Percentiles rank a stretch among this genome's conserved stretches.
Evolutionary conservation across 2,329 filamentous ascomycete genomes (phyloP).

Genomic region (Ophiosphaerella herpotricha): DNA sequence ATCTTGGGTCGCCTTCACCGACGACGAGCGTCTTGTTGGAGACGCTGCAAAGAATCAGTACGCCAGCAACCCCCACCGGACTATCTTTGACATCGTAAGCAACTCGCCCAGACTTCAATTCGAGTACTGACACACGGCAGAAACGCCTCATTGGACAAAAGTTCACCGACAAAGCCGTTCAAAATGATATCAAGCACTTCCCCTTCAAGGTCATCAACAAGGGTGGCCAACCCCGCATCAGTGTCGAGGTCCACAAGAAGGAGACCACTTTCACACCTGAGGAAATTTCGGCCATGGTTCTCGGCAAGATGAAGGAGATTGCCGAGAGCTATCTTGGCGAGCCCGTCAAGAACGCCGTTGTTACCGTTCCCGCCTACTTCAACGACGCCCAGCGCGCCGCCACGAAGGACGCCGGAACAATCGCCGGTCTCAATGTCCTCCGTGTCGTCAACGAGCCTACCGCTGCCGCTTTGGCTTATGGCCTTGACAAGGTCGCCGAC

Average conservation of each 20-base stretch:
- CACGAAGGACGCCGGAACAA: slow-evolving; percentile 91
- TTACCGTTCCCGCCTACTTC: slow-evolving; percentile 97
- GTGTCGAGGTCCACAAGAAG: slow-evolving; percentile 69
- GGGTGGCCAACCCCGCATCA: slow-evolving; percentile 85
- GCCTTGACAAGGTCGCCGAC: slow-evolving; percentile 59
- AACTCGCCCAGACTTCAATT: neutral
- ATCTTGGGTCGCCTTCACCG: slow-evolving; percentile 94
- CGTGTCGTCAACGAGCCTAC: slow-evolving; percentile 97
- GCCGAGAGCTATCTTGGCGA: slow-evolving; percentile 79
- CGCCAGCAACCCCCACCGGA: slow-evolving; percentile 55
- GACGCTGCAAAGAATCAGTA: slow-evolving; percentile 68
- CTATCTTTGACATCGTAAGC: slow-evolving; percentile 52
- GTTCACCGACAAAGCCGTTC: slow-evolving; percentile 68
- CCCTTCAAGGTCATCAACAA: slow-evolving; percentile 92
- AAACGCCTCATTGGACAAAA: slow-evolving; percentile 60
- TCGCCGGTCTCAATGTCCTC: slow-evolving; percentile 91
- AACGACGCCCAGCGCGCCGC: slow-evolving; percentile 97
- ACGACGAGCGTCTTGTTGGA: slow-evolving; percentile 95
- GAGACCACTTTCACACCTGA: slow-evolving; percentile 78
- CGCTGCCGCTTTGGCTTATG: slow-evolving; percentile 92
- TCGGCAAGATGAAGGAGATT: slow-evolving; percentile 73
- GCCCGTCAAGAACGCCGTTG: slow-evolving; percentile 84
- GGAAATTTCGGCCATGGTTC: slow-evolving; percentile 79
- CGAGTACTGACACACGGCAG: slow-evolving; percentile 40
- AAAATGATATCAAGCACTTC: slow-evolving; percentile 96